Base-by-base conservation (phyloP, 129 eudicot species). In the Saposhnikovia divaricata region DNA sequence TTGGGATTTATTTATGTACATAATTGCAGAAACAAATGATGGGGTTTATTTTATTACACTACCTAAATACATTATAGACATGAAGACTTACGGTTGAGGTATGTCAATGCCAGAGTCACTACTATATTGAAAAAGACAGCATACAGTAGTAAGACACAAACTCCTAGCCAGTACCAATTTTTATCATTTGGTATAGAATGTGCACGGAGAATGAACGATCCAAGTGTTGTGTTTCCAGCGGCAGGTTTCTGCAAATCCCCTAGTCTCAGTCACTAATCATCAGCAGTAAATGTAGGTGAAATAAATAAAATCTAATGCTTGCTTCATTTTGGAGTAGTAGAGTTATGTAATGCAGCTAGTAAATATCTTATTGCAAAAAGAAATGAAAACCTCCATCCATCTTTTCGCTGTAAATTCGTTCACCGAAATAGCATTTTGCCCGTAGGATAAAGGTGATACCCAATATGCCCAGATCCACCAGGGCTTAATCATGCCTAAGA, bases 401-500 rank as follows among this genome's bases (percentile, higher is more conserved):
- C 96, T 89, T 55, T 85, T 81, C 48, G 96, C 86, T 65, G 90
- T 84, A 74, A 95, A 92, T 75, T 95, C 97, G 79, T 95, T 95
- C 77, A 92, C 99, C 34, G 97, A 81, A 50, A 95, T 86, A 31
- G 97, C 97, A 78, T 84, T 83, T 81, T 92, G 97, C 51, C 91
- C 97, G 78, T 95, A 95, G 69, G 90, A 85, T 72, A 95, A 76
- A 53, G 99, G 99, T 59, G 99, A 95, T 47, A 88, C 44, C 99
- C 97, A 95, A 86, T 83, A 92, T 21, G 88, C 97, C 97, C 99
- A 92, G 16, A 82, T 48, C 99, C 99, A 95, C 99, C 99, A 92
- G 48, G 93, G 91, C 85, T 87, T 94, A 78, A 92, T 87, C 91
- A 86, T 87, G 31, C 82, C 98, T 94, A 87, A 80, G 68, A 45